Conservation (phyloP, 352 stramenopile species). For the Phytophthora niederhauseri region DNA sequence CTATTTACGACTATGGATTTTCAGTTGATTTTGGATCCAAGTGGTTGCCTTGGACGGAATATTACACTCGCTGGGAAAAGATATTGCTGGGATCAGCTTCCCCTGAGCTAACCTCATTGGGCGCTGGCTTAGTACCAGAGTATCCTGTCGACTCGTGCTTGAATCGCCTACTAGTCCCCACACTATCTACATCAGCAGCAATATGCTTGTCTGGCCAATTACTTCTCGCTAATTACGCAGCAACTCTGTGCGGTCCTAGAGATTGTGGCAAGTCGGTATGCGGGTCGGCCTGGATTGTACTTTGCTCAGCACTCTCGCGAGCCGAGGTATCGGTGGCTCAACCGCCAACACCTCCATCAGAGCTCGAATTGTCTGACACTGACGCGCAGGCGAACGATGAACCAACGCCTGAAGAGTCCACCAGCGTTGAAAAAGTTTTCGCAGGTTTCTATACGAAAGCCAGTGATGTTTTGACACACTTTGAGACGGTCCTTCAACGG, state of each 20-base stretch:
- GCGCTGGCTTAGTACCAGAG: not conserved
- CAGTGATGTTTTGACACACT: constrained; percentile 22
- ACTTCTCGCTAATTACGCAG: constrained; percentile 42
- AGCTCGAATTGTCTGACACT: not conserved
- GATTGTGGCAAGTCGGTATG: constrained; percentile 63
- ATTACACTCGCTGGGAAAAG: constrained; percentile 59
- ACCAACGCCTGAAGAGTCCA: not conserved
- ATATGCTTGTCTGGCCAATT: constrained; percentile 59
- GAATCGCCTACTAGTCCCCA: constrained; percentile 39
- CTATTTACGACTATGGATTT: constrained; percentile 72
- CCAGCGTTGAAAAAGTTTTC: constrained; percentile 16
- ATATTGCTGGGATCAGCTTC: constrained; percentile 21
- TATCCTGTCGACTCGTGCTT: not conserved
- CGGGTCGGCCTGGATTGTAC: constrained; percentile 31
- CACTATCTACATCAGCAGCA: constrained; percentile 34
- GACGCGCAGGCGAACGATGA: not conserved
- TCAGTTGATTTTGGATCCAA: constrained; percentile 75
- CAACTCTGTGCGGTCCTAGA: constrained; percentile 43
- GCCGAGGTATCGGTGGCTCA: not conserved
- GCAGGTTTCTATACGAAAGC: constrained; percentile 26
- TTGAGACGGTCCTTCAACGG: constrained; percentile 27
- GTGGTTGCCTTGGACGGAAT: constrained; percentile 74
- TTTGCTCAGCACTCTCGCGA: constrained; percentile 28
- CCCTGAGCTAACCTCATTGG: not conserved
- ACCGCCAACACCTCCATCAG: not conserved